Evolutionary conservation across 371 early-diverging fungal genomes (phyloP), one percentile per base, ranked within the genome.

Genomic region (Umbelopsis sp.): DNA sequence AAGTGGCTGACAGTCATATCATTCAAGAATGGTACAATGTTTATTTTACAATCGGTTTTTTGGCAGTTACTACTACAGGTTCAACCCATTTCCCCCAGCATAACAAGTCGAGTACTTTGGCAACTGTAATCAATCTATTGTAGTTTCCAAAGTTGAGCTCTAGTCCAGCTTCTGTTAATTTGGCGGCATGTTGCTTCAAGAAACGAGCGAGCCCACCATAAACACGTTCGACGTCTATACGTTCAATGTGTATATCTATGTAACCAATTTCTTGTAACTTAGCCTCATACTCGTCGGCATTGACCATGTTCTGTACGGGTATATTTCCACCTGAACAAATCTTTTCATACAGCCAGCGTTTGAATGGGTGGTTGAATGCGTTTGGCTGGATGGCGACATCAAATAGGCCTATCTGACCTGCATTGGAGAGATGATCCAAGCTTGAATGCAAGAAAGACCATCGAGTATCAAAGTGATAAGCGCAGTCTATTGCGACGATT

Each of bases 391-490:
- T 24, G 4, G 76, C 65, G 16, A 84, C 63, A 68, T 84, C 84
- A 41, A 73, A 81, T 10, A 84, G 46, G 9, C 86, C 71, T 66
- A 88, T 8, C 25, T 69, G n/a, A 37, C 87, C 84, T n/a, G 69
- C 70, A 2, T 78, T 70, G 5, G 66, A 48, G 14, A 86, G 74
- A 1, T 73, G 65, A 8, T 45, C 38, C 18, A 70, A 64, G 2
- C 79, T 81, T 6, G 72, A 73, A 18, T 70, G 67, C 9, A 88
- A 66, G 38, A 88, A 88, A 4, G 71, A 50, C 72, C 80, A 80
- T 1, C 87, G 84, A 0, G 88, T 86, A 35, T 74, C 67, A 69
- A 80, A 88, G 50, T 88, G 88, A 44, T 86, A 86, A 0, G 88
- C 88, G 0, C 87, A 83, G 67, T 88, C 88, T 44, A 88, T 81